Conservation (phyloP, 257 asterid genomes). For the Euphrasia confusa region DNA sequence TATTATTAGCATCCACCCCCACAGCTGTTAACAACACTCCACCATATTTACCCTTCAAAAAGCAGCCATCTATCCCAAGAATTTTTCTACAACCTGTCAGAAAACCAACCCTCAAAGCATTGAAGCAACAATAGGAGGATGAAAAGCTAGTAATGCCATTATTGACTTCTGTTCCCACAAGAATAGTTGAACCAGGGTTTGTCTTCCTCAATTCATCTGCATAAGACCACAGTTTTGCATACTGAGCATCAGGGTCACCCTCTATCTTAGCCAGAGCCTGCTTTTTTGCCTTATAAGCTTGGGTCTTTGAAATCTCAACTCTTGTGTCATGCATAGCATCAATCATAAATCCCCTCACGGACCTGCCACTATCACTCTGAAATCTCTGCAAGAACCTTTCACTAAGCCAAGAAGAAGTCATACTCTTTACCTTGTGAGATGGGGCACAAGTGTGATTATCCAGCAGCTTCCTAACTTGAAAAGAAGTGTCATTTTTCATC, state of each 20-base stretch:
- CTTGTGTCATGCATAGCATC: no score
- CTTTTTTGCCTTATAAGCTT: slow-evolving; percentile 1
- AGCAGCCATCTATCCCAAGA: neutral
- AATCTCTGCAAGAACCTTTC: no score
- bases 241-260: neutral
- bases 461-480: no score
- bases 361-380: no score
- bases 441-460: no score
- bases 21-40: neutral
- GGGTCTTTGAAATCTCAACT: neutral
- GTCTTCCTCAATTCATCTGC: neutral
- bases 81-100: neutral
- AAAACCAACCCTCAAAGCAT: neutral
- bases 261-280: neutral
- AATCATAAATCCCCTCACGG: no score
- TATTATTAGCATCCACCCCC: no score
- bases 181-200: neutral
- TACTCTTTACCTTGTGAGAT: no score
- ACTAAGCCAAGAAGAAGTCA: no score
- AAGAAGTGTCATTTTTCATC: no score
- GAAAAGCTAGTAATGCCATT: neutral
- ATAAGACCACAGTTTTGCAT: neutral
- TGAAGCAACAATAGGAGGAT: neutral
- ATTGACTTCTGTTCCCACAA: neutral
- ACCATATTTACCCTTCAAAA: neutral